A percentile compares a stretch with the other conserved stretches of the same genome.
These are phyloP conservation scores for Fraxinus sp. DNA, from an alignment of 305 asterid genomes.

Conservation along the genomic window DNA sequence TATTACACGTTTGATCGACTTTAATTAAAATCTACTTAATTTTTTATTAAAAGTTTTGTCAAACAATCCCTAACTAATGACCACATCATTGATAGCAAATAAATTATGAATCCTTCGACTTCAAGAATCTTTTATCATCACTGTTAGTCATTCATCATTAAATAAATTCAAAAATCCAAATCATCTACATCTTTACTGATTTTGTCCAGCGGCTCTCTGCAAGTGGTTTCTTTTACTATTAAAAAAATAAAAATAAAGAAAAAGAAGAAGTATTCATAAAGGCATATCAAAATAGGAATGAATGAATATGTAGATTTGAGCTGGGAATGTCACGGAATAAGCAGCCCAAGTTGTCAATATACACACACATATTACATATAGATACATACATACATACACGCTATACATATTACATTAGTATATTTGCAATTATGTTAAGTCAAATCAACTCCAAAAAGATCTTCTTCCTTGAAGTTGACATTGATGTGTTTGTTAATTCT, in stretches of 20 bases:
- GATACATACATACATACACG: not conserved
- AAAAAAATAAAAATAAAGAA: not conserved
- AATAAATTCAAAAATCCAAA: not conserved
- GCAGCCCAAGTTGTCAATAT: not conserved
- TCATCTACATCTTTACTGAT: not conserved
- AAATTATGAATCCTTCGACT: not conserved
- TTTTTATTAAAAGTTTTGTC: no score
- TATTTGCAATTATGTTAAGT: not conserved
- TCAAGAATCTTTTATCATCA: not conserved
- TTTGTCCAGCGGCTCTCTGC: not conserved
- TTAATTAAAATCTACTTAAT: no score
- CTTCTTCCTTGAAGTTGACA: not conserved
- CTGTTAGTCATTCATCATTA: not conserved
- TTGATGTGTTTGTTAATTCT: not conserved
- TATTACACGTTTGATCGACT: no score
- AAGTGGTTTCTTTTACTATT: not conserved
- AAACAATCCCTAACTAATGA: not conserved
- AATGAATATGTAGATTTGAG: not conserved
- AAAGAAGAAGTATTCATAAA: not conserved
- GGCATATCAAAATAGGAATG: not conserved
- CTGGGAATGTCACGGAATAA: not conserved
- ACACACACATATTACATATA: not conserved
- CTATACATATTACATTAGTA: not conserved
- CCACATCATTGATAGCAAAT: not conserved
- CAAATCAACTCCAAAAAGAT: not conserved